These are phyloP conservation scores for Cercophora sp. DNA, from an alignment of 495 filamentous ascomycete species.

Conservation along the genomic window DNA sequence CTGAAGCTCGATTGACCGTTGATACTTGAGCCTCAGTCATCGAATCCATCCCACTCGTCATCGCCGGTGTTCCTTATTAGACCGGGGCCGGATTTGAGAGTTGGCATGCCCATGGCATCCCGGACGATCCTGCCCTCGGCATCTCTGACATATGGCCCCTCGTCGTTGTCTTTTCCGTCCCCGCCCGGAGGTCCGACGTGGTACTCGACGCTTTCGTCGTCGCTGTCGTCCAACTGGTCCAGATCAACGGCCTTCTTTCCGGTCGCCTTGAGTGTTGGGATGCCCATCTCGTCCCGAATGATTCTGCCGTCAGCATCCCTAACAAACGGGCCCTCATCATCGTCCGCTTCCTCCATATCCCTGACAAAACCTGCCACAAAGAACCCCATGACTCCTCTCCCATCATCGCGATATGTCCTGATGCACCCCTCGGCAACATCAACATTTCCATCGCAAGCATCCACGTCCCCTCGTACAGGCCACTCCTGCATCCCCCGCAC, in stretches of 20 bases:
- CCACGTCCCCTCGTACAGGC: conserved; percentile 63
- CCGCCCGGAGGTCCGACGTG: conserved; percentile 7
- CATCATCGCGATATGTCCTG: conserved; percentile 73
- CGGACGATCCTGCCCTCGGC: conserved; percentile 31
- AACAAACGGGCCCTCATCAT: conserved; percentile 31
- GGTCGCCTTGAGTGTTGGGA: conserved; percentile 37
- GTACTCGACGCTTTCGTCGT: conserved; percentile 24
- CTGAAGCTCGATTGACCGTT: background rate
- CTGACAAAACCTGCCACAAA: conserved; percentile 47
- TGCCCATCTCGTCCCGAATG: conserved; percentile 33
- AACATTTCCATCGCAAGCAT: conserved; percentile 54
- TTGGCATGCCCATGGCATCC: conserved; percentile 34
- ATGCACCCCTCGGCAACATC: conserved; percentile 68
- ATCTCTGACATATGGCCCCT: conserved; percentile 29
- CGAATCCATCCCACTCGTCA: conserved; percentile 49
- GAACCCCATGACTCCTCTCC: conserved; percentile 59
- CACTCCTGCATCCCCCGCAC: conserved; percentile 66
- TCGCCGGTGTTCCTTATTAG: conserved; percentile 13
- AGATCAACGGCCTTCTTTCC: conserved; percentile 17
- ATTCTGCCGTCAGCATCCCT: conserved; percentile 37
- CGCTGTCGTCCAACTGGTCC: conserved; percentile 23
- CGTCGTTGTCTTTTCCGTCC: conserved; percentile 9
- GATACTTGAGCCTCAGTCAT: conserved; percentile 27
- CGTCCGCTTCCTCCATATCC: conserved; percentile 15
- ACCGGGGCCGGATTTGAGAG: conserved; percentile 22